Percentiles rank a stretch among this genome's conserved stretches.
These are phyloP conservation scores for Helotiales sp. DNA, from an alignment of 2,329 filamentous ascomycete genomes.

Conservation along the genomic window DNA sequence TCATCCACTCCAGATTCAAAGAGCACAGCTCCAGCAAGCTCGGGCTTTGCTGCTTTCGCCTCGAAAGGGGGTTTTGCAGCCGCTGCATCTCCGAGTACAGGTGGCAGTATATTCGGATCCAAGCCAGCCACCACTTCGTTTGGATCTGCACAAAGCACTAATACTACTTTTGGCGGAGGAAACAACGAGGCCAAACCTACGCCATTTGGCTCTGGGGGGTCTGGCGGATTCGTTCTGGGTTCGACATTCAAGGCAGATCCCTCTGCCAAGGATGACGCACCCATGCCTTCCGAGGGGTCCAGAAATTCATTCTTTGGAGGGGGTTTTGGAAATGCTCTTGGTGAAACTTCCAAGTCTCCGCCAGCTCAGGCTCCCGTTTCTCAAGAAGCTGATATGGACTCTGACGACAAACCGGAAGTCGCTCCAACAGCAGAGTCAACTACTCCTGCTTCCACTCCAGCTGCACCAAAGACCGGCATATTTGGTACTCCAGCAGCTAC, in stretches of 20 bases:
- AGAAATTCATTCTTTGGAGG: conserved; percentile 60
- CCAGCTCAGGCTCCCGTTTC: conserved; percentile 23
- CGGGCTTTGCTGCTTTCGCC: conserved; percentile 56
- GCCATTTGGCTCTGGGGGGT: conserved; percentile 14
- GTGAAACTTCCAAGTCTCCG: conserved; percentile 42
- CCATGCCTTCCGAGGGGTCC: conserved; percentile 45
- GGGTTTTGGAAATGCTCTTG: conserved; percentile 60
- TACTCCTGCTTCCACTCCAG: conserved; percentile 28
- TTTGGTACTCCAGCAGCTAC: conserved; percentile 19
- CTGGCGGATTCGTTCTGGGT: conserved; percentile 30
- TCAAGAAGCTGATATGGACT: conserved; percentile 55
- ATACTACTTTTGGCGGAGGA: background rate
- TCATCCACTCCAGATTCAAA: conserved; percentile 30
- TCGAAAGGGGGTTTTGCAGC: conserved; percentile 54
- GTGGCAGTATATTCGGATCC: conserved; percentile 33
- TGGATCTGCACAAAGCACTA: conserved; percentile 30
- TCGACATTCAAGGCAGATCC: conserved; percentile 40
- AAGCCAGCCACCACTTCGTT: conserved; percentile 32
- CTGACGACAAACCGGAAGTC: conserved; percentile 25
- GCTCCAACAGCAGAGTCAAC: conserved; percentile 18
- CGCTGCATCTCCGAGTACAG: conserved; percentile 29
- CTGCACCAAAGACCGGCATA: conserved; percentile 22
- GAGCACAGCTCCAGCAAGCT: conserved; percentile 36
- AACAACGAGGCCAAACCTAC: background rate
- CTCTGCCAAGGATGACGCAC: conserved; percentile 60